Conservation (phyloP, 2,329 filamentous ascomycete genomes). For the Penicillium sp. region DNA sequence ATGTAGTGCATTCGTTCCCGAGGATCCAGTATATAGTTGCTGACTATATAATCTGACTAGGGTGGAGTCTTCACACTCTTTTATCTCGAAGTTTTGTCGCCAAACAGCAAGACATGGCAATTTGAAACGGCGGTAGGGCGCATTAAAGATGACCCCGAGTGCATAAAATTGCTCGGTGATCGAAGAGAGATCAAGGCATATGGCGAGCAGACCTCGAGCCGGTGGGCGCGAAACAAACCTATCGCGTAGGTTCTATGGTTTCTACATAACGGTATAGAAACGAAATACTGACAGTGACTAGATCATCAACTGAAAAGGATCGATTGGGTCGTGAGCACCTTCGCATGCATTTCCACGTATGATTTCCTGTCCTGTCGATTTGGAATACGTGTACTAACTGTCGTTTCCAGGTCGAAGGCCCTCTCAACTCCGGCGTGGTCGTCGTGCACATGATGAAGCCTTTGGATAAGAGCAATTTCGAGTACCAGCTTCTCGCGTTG, state of each 20-base stretch:
- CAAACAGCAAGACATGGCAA: constrained; percentile 78
- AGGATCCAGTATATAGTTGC: not conserved
- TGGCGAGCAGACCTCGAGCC: constrained; percentile 76
- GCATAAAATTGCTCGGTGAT: constrained; percentile 71
- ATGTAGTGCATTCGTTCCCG: constrained; percentile 25
- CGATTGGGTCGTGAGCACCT: constrained; percentile 74
- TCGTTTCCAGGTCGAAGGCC: constrained; percentile 66
- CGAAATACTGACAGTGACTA: constrained; percentile 29
- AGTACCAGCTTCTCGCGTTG: constrained; percentile 76
- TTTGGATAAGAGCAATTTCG: constrained; percentile 62
- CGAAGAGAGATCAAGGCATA: constrained; percentile 72
- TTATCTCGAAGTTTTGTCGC: constrained; percentile 77
- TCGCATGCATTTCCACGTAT: constrained; percentile 77
- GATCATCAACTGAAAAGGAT: constrained; percentile 67
- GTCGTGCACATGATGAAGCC: constrained; percentile 73
- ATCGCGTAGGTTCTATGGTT: constrained; percentile 45
- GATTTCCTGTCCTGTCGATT: constrained; percentile 23
- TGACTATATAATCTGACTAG: constrained; percentile 41
- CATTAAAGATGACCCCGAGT: constrained; percentile 69
- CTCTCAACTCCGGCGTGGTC: constrained; percentile 68
- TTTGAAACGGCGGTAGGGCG: constrained; percentile 84
- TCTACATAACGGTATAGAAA: not conserved
- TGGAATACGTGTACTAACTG: not conserved
- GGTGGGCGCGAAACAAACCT: constrained; percentile 67
- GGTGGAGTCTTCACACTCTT: constrained; percentile 74